Conservation (phyloP, 306 rosid genomes). For the Luffa aegyptiaca region DNA sequence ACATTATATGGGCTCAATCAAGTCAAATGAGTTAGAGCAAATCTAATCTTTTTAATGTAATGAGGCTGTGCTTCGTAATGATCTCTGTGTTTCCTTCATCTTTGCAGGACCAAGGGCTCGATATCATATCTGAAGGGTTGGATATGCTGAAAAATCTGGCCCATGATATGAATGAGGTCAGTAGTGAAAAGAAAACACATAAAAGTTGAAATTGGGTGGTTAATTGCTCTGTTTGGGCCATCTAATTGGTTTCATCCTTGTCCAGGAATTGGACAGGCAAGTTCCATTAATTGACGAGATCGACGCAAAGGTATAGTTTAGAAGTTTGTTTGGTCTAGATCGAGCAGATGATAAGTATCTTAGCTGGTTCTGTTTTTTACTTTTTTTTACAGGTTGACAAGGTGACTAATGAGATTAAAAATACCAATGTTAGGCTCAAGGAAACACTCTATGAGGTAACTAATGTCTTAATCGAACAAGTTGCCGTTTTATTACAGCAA, state of each 20-base stretch:
- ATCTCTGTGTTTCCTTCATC: background rate
- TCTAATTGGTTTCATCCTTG: slow-evolving; percentile 20
- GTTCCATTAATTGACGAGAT: slow-evolving; percentile 87
- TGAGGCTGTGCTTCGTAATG: background rate
- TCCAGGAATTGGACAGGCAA: slow-evolving; percentile 79
- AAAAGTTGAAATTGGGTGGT: background rate
- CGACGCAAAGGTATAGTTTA: slow-evolving; percentile 46
- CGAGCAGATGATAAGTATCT: background rate
- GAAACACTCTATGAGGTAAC: slow-evolving; percentile 60
- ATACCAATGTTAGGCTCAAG: slow-evolving; percentile 65
- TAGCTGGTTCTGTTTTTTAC: background rate
- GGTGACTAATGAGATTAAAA: slow-evolving; percentile 48
- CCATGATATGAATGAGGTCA: slow-evolving; percentile 81
- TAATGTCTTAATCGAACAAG: background rate
- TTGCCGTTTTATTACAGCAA: background rate
- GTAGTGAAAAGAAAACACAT: slow-evolving; percentile 10
- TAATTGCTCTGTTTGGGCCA: background rate
- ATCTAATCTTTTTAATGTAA: background rate
- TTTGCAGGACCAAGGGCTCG: slow-evolving; percentile 79
- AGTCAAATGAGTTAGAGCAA: background rate
- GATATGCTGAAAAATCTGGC: slow-evolving; percentile 65
- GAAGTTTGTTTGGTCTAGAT: background rate
- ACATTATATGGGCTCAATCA: background rate
- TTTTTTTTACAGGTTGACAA: slow-evolving; percentile 50
- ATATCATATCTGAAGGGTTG: slow-evolving; percentile 84